phyloP scores from a whole-genome alignment of 2,329 filamentous ascomycete genomes.

The Phialophora verrucosa region DNA sequence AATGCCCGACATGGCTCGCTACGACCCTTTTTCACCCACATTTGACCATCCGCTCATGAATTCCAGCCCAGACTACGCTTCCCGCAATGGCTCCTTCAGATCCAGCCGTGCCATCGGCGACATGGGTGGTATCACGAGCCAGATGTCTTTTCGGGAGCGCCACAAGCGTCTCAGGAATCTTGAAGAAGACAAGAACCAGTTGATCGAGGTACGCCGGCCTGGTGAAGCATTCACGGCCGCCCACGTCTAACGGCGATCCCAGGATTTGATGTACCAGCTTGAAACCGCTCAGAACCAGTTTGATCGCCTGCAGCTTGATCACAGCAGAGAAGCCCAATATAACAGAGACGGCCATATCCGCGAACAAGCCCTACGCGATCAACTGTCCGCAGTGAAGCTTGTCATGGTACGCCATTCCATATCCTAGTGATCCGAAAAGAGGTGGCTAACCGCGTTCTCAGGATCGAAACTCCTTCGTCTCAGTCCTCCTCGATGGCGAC shows the following conservation, averaged over 20 bases:
- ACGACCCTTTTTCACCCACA: constrained; percentile 39
- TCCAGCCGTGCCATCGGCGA: constrained; percentile 35
- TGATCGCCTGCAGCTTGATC: constrained; percentile 46
- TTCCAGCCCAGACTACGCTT: constrained; percentile 39
- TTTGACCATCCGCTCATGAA: constrained; percentile 39
- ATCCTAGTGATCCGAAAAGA: constrained; percentile 5
- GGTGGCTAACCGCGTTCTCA: constrained; percentile 39
- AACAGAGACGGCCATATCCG: constrained; percentile 56
- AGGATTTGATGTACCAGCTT: constrained; percentile 56
- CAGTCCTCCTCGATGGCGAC: constrained; percentile 62
- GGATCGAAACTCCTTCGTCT: constrained; percentile 60
- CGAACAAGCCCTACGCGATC: constrained; percentile 55
- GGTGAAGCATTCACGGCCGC: constrained; percentile 5
- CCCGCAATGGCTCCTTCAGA: constrained; percentile 34
- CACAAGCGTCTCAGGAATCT: constrained; percentile 52
- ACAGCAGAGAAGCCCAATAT: constrained; percentile 55
- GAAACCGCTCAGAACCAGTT: constrained; percentile 50
- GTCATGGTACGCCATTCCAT: constrained; percentile 50
- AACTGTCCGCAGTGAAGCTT: constrained; percentile 52
- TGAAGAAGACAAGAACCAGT: constrained; percentile 54
- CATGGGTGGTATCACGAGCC: constrained; percentile 14
- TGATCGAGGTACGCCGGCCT: constrained; percentile 52
- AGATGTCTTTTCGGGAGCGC: constrained; percentile 44
- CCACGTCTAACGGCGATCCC: constrained; percentile 13
- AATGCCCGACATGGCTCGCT: constrained; percentile 41